These are phyloP conservation scores for Pterocarpus macrocarpus DNA, from an alignment of 306 rosid genomes.

Conservation along the genomic window DNA sequence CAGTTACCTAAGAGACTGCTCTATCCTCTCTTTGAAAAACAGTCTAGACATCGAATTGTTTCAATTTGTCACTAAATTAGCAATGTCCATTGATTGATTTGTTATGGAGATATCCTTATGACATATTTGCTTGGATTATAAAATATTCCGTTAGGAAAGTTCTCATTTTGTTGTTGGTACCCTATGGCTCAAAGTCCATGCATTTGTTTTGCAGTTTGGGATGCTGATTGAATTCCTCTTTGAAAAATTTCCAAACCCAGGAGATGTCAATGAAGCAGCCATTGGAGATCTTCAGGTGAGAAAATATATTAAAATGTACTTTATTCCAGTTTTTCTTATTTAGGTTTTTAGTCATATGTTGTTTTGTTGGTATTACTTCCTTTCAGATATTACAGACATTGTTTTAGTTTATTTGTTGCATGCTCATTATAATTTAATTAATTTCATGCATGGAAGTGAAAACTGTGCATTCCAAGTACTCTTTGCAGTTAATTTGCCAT, in stretches of 20 bases:
- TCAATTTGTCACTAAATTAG: slow-evolving; percentile 28
- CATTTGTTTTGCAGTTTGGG: slow-evolving; percentile 81
- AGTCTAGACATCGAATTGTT: slow-evolving; percentile 25
- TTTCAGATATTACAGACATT: slow-evolving; percentile 21
- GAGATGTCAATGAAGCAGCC: slow-evolving; percentile 74
- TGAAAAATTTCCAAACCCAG: slow-evolving; percentile 78
- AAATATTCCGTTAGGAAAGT: not conserved
- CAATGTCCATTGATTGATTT: not conserved
- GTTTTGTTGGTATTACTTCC: slow-evolving; percentile 25
- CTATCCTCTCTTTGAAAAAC: not conserved
- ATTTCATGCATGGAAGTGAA: slow-evolving; percentile 10
- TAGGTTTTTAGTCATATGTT: slow-evolving; percentile 21
- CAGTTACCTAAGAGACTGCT: not conserved
- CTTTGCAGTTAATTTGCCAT: slow-evolving; percentile 22
- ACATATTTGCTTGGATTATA: slow-evolving; percentile 28
- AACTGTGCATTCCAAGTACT: not conserved
- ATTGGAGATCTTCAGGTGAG: slow-evolving; percentile 93
- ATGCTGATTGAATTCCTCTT: slow-evolving; percentile 93
- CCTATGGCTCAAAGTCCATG: slow-evolving; percentile 41
- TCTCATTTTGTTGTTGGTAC: slow-evolving; percentile 34
- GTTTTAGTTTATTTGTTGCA: slow-evolving; percentile 22
- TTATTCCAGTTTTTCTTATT: not conserved
- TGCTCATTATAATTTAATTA: slow-evolving; percentile 23
- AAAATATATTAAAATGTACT: slow-evolving; percentile 38
- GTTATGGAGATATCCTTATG: slow-evolving; percentile 25